Conservation (phyloP, 1,284 basidiomycete species). For the Rhodofomes roseus region DNA sequence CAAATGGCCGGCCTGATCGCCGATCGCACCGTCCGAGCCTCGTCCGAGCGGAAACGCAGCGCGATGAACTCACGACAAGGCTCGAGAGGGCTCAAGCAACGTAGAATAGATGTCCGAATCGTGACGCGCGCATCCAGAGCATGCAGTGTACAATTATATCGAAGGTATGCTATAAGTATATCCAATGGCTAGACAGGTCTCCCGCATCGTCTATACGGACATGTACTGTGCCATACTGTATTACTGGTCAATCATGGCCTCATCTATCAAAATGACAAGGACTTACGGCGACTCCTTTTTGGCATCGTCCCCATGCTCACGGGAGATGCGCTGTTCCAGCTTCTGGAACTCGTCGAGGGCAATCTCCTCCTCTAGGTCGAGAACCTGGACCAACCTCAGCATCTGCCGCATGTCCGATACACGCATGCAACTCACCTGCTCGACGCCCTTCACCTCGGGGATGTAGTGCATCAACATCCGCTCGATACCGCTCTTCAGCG, state of each 20-base stretch:
- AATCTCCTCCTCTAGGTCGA: constrained; percentile 89
- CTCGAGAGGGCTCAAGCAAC: too few species aligned
- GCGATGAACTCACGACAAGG: too few species aligned
- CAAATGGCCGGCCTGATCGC: too few species aligned
- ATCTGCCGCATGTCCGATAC: neutral
- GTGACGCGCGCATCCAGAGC: too few species aligned
- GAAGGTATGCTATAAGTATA: neutral
- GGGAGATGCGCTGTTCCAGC: constrained; percentile 75
- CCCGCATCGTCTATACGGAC: constrained; percentile 39
- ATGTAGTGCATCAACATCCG: constrained; percentile 99
- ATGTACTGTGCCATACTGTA: constrained; percentile 74
- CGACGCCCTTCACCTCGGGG: constrained; percentile 95
- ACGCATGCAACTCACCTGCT: constrained; percentile 63
- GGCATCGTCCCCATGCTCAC: constrained; percentile 41
- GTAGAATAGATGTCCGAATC: too few species aligned
- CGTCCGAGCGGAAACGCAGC: too few species aligned
- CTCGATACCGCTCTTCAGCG: constrained; percentile 94
- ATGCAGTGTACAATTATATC: neutral
- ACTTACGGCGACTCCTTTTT: constrained; percentile 20
- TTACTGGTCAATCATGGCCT: neutral
- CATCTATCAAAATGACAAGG: neutral
- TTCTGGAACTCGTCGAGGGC: constrained; percentile 91
- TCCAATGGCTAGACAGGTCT: constrained; percentile 1
- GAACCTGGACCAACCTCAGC: constrained; percentile 46
- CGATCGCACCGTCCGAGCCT: too few species aligned